Percentiles rank a stretch among this genome's conserved stretches.
These are phyloP conservation scores for Nitzschia putrida DNA, from an alignment of 108 stramenopile genomes.

Conservation along the genomic window DNA sequence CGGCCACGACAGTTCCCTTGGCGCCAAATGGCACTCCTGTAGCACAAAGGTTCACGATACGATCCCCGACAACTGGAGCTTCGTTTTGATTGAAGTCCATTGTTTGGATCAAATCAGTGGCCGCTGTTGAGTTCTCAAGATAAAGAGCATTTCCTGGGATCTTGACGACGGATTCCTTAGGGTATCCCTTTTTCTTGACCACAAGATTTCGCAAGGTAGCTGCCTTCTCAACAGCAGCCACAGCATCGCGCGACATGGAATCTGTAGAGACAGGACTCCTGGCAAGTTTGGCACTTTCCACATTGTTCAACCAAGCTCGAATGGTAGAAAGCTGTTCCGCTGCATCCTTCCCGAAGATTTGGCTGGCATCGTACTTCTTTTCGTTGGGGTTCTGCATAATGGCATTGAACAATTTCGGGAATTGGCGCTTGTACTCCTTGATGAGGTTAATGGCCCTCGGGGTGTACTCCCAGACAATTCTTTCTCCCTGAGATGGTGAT, in stretches of 20 bases:
- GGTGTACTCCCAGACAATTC: slow-evolving; percentile 92
- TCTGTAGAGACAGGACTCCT: slow-evolving; percentile 88
- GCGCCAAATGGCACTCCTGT: slow-evolving; percentile 95
- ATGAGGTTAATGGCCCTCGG: slow-evolving; percentile 89
- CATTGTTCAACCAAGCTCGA: slow-evolving; percentile 81
- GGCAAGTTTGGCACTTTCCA: slow-evolving; percentile 88
- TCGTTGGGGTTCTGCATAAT: slow-evolving; percentile 78
- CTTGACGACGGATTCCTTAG: slow-evolving; percentile 84
- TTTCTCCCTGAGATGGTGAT: slow-evolving; percentile 36
- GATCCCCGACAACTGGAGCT: slow-evolving; percentile 90
- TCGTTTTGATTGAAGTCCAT: slow-evolving; percentile 68
- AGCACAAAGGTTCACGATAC: slow-evolving; percentile 89
- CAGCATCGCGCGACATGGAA: slow-evolving; percentile 87
- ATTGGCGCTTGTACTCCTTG: slow-evolving; percentile 83
- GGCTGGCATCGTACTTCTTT: slow-evolving; percentile 81
- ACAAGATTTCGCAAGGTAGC: slow-evolving; percentile 82
- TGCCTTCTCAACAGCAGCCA: slow-evolving; percentile 90
- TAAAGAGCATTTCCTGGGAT: slow-evolving; percentile 78
- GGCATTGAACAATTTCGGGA: slow-evolving; percentile 88
- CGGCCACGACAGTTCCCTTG: slow-evolving; percentile 94
- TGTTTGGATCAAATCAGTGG: slow-evolving; percentile 76
- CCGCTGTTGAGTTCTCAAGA: slow-evolving; percentile 68
- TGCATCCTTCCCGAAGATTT: slow-evolving; percentile 75
- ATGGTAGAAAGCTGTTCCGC: slow-evolving; percentile 68
- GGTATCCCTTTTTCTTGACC: slow-evolving; percentile 64